Conservation (phyloP, 225 moss, liverwort and hornwort species). For the Climacium dendroides region DNA sequence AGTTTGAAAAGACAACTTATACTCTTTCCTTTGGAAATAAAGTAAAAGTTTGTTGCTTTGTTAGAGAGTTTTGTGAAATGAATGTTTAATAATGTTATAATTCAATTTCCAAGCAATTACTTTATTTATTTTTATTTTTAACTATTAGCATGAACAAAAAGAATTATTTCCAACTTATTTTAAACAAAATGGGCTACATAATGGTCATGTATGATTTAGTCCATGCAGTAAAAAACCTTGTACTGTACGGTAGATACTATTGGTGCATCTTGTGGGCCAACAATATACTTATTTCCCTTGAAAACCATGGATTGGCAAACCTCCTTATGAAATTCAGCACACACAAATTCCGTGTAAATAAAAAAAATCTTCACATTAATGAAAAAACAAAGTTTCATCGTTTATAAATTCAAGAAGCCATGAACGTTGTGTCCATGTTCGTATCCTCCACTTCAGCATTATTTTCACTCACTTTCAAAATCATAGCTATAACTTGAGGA, state of each 20-base stretch:
- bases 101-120: background rate
- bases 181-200: background rate
- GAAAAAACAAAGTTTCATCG: background rate
- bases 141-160: background rate
- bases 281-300: background rate
- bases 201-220: background rate
- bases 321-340: background rate
- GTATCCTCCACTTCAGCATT: background rate
- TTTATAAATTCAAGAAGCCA: background rate
- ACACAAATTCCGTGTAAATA: background rate
- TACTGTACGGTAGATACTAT: too few relatives aligned
- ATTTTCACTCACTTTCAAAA: background rate
- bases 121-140: background rate
- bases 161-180: background rate
- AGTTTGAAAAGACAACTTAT: background rate
- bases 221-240: background rate
- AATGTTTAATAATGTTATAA: background rate
- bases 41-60: background rate
- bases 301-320: background rate
- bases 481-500: constrained; percentile 19
- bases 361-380: background rate
- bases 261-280: background rate
- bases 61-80: background rate
- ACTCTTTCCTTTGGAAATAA: background rate
- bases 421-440: background rate